Evolutionary conservation across 2,329 filamentous ascomycete genomes (phyloP), one percentile per base, ranked within the genome.

Genomic region (Drechslerella dactyloides): DNA sequence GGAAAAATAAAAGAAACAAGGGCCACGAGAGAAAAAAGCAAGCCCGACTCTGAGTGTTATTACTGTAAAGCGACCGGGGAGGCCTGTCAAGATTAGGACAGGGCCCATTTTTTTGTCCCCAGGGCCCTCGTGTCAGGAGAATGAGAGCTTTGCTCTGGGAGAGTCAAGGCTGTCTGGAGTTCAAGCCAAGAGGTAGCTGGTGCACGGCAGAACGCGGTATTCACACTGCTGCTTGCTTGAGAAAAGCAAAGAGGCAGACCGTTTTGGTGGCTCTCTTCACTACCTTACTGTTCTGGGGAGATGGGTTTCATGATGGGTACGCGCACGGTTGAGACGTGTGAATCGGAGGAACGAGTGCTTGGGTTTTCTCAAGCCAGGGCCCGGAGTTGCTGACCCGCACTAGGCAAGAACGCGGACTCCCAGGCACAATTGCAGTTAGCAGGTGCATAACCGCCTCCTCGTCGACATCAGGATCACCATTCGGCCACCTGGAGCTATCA

Each of bases 261-360:
- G 48, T 70, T 63, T 48, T 46, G 53, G 46, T 62, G 53, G 65
- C 58, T 10, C 44, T 69, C 65, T 59, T 58, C 56, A 63, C 44
- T 59, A 62, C 66, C 66, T 48, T 70, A 62, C 66, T 70, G 53
- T 70, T 70, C 66, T 70, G 66, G 59, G 57, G 66, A 70, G 66
- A 64, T 59, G 58, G 59, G 66, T 70, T 70, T 70, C 66, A 70
- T 59, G 58, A 63, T 55, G 59, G 66, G 35, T 53, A 60, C 46
- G 56, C 59, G 66, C 66, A 70, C 66, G 66, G 66, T 70, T 70
- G 66, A 70, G 66, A 70, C 66, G 66, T 63, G 66, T 70, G 59
- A 64, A 63, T 46, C 53, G 58, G 53, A 58, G 66, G 62, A 60
- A 63, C 30, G 53, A 60, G 66, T 50, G 58, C 59, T 52, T 42